Conservation (phyloP, 345 rosid genomes). For the Eutrema yunnanense region DNA sequence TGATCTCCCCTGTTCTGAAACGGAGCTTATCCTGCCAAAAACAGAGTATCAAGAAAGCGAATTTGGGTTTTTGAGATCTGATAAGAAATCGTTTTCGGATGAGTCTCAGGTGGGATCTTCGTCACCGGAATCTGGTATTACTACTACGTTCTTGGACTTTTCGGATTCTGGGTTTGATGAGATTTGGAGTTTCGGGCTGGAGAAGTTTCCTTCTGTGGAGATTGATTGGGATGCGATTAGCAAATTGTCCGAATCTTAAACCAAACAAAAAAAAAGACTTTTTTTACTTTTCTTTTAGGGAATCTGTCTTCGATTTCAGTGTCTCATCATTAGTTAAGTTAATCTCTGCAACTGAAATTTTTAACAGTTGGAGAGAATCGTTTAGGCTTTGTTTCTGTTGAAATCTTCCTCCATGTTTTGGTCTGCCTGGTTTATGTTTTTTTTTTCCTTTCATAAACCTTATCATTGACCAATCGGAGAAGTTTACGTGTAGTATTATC, state of each 20-base stretch:
- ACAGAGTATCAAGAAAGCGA: conserved; percentile 29
- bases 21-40: conserved; percentile 31
- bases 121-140: conserved; percentile 60
- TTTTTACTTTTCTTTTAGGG: background rate
- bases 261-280: background rate
- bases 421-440: conserved; percentile 31
- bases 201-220: conserved; percentile 76
- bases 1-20: conserved; percentile 21
- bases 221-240: conserved; percentile 82
- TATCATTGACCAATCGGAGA: conserved; percentile 21
- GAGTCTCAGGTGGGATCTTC: conserved; percentile 47
- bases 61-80: conserved; percentile 21
- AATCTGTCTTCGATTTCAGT: background rate
- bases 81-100: conserved; percentile 33
- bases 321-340: conserved; percentile 2
- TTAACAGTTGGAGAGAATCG: conserved; percentile 43
- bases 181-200: conserved; percentile 42
- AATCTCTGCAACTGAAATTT: conserved; percentile 54
- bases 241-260: conserved; percentile 37
- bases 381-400: conserved; percentile 18
- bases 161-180: conserved; percentile 35
- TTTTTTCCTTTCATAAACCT: background rate
- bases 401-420: conserved; percentile 19
- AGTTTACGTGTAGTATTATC: conserved; percentile 14
- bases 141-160: conserved; percentile 42